These are phyloP conservation scores for Oenanthe sinensis DNA, from an alignment of 129 eudicot species.

Conservation along the genomic window DNA sequence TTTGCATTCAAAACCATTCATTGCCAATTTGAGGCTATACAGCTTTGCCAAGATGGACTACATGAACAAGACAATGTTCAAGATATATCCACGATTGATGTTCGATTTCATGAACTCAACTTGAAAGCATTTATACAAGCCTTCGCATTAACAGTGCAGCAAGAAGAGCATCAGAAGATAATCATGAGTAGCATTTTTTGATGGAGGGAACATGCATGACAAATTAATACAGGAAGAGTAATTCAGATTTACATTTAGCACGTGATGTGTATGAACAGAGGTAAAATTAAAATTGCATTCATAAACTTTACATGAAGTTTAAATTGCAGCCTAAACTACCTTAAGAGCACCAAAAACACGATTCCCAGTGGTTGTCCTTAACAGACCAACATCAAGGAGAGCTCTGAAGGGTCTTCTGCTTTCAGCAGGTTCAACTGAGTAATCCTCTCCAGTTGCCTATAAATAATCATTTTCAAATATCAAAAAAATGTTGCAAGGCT, in stretches of 20 bases:
- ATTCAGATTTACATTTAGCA: too few relatives aligned
- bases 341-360: slow-evolving; percentile 96
- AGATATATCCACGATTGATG: too few relatives aligned
- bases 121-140: too few relatives aligned
- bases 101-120: too few relatives aligned
- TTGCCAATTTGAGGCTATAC: slow-evolving; percentile 14
- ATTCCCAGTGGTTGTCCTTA: slow-evolving; percentile 85
- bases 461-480: neutral
- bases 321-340: slow-evolving; percentile 22
- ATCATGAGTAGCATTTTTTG: too few relatives aligned
- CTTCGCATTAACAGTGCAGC: too few relatives aligned
- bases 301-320: neutral
- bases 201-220: too few relatives aligned
- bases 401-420: slow-evolving; percentile 96
- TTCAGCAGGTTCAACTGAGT: slow-evolving; percentile 83
- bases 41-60: slow-evolving; percentile 41
- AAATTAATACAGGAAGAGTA: too few relatives aligned
- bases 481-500: neutral
- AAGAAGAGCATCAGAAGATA: too few relatives aligned
- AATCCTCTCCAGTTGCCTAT: slow-evolving; percentile 94
- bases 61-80: neutral
- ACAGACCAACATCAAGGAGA: slow-evolving; percentile 88
- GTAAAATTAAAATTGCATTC: neutral
- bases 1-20: slow-evolving; percentile 34
- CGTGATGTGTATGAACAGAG: too few relatives aligned